These are phyloP conservation scores for Aeminium ludgeri DNA, from an alignment of 495 filamentous ascomycete species.

Conservation along the genomic window DNA sequence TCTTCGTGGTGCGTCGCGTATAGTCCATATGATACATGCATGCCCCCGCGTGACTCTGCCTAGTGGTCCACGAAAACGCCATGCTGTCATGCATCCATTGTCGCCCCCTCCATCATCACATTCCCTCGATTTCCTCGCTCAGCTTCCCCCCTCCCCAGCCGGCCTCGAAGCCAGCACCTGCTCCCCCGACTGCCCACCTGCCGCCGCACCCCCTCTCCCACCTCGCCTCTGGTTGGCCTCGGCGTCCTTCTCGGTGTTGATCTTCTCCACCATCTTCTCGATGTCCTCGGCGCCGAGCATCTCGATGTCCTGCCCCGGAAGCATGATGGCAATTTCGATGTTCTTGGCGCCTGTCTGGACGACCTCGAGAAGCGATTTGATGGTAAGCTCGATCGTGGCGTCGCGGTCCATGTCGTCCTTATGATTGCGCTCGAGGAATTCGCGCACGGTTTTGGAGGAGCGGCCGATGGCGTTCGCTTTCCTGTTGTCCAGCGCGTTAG, in stretches of 20 bases:
- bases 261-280: slow-evolving; percentile 90
- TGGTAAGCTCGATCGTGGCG: slow-evolving; percentile 88
- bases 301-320: slow-evolving; percentile 78
- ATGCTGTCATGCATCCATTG: too few species aligned
- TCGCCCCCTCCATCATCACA: too few species aligned
- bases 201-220: slow-evolving; percentile 2
- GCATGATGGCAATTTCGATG: slow-evolving; percentile 98
- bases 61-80: too few species aligned
- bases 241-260: slow-evolving; percentile 97
- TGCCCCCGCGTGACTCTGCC: too few species aligned
- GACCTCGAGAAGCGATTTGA: slow-evolving; percentile 94
- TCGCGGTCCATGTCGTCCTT: slow-evolving; percentile 92
- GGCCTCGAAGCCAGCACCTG: slow-evolving; percentile 11
- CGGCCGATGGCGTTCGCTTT: slow-evolving; percentile 98
- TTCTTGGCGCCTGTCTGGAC: slow-evolving; percentile 99
- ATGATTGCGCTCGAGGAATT: slow-evolving; percentile 96
- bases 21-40: too few species aligned
- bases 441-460: slow-evolving; percentile 94
- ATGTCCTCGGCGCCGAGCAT: slow-evolving; percentile 93
- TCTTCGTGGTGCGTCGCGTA: too few species aligned
- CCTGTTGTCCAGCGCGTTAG: slow-evolving; percentile 34
- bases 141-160: slow-evolving; percentile 14
- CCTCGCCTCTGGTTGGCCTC: slow-evolving; percentile 93
- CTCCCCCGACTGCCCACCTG: slow-evolving; percentile 10
- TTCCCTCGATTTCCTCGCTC: too few species aligned